Percentiles rank a stretch among this genome's conserved stretches.
These are phyloP conservation scores for Brettanomyces custersianus DNA, from an alignment of 805 yeast species.

Conservation along the genomic window DNA sequence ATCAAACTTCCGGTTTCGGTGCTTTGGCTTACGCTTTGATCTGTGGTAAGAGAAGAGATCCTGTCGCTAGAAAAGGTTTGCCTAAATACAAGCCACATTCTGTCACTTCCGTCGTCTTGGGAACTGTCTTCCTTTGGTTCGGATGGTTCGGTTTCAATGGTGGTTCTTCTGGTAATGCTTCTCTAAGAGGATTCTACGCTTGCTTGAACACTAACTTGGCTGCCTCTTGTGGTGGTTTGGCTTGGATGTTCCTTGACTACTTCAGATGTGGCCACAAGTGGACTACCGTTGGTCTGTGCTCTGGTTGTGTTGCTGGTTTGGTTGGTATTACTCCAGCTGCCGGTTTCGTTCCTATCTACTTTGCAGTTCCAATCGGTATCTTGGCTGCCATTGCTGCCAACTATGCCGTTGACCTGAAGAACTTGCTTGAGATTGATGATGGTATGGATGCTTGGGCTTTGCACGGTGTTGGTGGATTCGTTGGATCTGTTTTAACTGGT, in stretches of 20 bases:
- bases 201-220: conserved; percentile 89
- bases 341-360: conserved; percentile 89
- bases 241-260: conserved; percentile 91
- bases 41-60: conserved; percentile 88
- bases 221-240: conserved; percentile 85
- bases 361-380: conserved; percentile 76
- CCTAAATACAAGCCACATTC: conserved; percentile 94
- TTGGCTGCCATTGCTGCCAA: conserved; percentile 73
- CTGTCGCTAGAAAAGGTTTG: conserved; percentile 53
- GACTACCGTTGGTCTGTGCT: conserved; percentile 91
- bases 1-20: conserved; percentile 88
- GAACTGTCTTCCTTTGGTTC: conserved; percentile 92
- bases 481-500: conserved; percentile 81
- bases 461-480: conserved; percentile 89
- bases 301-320: conserved; percentile 88
- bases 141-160: conserved; percentile 99
- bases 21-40: conserved; percentile 89
- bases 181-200: conserved; percentile 92
- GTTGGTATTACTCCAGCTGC: conserved; percentile 97
- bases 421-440: conserved; percentile 70
- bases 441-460: conserved; percentile 91
- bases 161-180: conserved; percentile 91
- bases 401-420: conserved; percentile 76
- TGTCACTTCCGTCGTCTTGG: conserved; percentile 81
- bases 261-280: conserved; percentile 80